Base-by-base conservation (phyloP, 805 yeast species). In the Saccharomyces paradoxus region DNA sequence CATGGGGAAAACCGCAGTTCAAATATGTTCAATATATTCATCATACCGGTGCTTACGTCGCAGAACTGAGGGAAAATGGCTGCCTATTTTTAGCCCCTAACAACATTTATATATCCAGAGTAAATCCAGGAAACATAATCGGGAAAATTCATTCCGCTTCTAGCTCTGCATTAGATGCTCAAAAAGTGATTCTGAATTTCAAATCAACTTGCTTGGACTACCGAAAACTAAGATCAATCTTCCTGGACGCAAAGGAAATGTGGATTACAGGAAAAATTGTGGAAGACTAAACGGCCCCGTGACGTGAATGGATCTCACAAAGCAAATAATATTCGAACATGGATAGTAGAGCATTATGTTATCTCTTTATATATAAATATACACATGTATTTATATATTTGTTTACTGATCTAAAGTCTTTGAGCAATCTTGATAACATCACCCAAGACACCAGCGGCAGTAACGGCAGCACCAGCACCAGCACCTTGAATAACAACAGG, bases 401-500 rank as follows among this genome's bases (percentile, higher is more conserved):
- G 44, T 28, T 10, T 41, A 41, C 30, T 37, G n/a, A 27, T 27
- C 55, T 62, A 67, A 52, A 89, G 72, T 77, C 96, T 84, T 75
- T 91, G 90, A 48, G 95, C 96, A 63, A 89, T 84, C 78, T 89
- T 94, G 69, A 94, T 80, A 41, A 88, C 84, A 70, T 94, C 99
- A 53, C 95, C 96, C 61, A 94, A 80, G 48, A 94, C 97, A 73
- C 99, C 99, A 63, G 86, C 84, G 56, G 88, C 87, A 31, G 87
- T 83, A 49, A 84, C 88, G 17, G 75, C 87, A 49, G 84, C 84
- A 67, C 95, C 94, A 64, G 96, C 81, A 63, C 96, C 99, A 31
- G 99, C 99, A 74, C 99, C 99, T 79, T 94, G 99, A 64, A 94
- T 81, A 58, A 94, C 86, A 70, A 94, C 79, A 53, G 99, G 99